A percentile compares a stretch with the other conserved stretches of the same genome.
phyloP scores from a whole-genome alignment of 805 yeast species.

The Yarrowia porcina region DNA sequence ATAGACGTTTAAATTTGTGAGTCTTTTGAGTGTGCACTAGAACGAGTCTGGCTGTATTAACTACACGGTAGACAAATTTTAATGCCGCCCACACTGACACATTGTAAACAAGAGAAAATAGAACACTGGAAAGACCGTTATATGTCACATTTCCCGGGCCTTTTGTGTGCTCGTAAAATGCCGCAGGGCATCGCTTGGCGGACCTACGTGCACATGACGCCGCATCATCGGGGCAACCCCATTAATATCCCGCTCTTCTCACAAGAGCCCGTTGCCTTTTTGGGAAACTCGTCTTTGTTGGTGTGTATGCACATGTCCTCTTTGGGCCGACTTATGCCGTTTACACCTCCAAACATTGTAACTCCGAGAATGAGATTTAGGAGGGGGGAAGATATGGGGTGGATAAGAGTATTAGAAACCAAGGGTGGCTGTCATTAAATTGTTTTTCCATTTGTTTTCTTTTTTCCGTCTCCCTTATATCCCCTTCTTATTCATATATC shows the following conservation, averaged over 20 bases:
- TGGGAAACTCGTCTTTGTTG: conserved; percentile 6
- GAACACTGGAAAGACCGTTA: background rate
- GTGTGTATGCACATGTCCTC: conserved; percentile 6
- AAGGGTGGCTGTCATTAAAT: no score
- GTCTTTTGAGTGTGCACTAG: background rate
- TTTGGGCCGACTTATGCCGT: conserved; percentile 4
- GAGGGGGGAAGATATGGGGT: no score
- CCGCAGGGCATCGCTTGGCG: conserved; percentile 20
- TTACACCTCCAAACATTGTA: background rate
- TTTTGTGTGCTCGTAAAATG: background rate
- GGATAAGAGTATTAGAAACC: no score
- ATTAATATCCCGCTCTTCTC: background rate
- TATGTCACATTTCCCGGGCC: background rate
- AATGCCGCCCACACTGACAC: background rate
- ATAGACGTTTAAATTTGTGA: background rate
- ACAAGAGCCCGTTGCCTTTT: background rate
- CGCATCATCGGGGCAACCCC: background rate
- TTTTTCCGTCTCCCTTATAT: no score
- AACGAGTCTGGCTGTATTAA: background rate
- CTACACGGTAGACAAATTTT: background rate
- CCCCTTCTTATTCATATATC: no score
- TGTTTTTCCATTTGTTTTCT: no score
- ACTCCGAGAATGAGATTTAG: no score
- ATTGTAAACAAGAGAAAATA: background rate
- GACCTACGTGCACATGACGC: background rate